Evolutionary conservation across 805 yeast genomes (phyloP), one percentile per base, ranked within the genome.

Genomic region (Wickerhamomyces queroliae): DNA sequence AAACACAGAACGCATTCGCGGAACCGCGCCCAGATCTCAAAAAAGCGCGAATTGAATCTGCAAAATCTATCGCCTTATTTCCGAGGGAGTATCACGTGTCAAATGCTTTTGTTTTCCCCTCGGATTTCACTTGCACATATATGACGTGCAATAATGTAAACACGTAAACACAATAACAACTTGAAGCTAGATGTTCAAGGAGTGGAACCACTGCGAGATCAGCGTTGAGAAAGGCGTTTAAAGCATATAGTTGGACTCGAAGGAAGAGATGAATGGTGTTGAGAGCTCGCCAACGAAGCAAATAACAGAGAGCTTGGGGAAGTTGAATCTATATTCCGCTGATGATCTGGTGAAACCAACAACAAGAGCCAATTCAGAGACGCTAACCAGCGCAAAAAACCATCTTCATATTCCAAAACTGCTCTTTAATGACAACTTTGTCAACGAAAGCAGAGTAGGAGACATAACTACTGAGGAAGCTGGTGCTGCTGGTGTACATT

Each of bases 221-320:
- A 13, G 29, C 28, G 36, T 29, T 28, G 13, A n/a, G 12, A 11
- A 13, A 13, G 19, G 36, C 28, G 36, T 11, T 4, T 23, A 24
- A 12, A 19, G 22, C n/a, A n/a, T n/a, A n/a, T n/a, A 13, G 19
- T 31, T 24, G 36, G 23, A 17, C 8, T 7, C 20, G 26, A 30
- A 26, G 10, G 37, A 22, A 39, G 33, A 39, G 33, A 35, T 30
- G 34, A 20, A 34, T 18, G n/a, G 10, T 11, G 26, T 13, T 15
- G 33, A 31, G 38, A 33, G 30, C 10, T 48, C 52, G 9, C 52
- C 52, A 2, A 48, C 52, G 2, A 48, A 46, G 30, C 44, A 39
- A 28, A 44, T 47, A 25, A 34, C 49, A 17, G 41, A 41, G 28
- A 34, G 38, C 20, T 31, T 49, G 15, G 40, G 39, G 12, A 40